These are phyloP conservation scores for Pythium aristosporum DNA, from an alignment of 352 stramenopile genomes.

Conservation along the genomic window DNA sequence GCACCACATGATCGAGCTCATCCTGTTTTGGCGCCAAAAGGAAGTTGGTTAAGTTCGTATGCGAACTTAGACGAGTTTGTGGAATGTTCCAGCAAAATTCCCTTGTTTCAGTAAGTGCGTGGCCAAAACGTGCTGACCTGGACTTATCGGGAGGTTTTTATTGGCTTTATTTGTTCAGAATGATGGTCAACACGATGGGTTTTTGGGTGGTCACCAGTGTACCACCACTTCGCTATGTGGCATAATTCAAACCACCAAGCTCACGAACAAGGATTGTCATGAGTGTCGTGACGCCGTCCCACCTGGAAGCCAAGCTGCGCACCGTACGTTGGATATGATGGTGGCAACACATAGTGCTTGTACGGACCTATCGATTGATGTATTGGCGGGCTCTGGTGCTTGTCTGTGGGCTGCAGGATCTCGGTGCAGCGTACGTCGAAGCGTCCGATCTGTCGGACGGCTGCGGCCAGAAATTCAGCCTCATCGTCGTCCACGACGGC, in stretches of 20 bases:
- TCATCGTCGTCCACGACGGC: constrained; percentile 76
- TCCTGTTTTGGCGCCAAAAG: constrained; percentile 12
- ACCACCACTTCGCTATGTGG: background rate
- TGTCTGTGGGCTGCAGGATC: constrained; percentile 31
- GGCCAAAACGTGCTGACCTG: no score
- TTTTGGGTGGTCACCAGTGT: constrained; percentile 9
- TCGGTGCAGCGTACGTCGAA: constrained; percentile 67
- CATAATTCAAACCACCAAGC: background rate
- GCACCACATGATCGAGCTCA: background rate
- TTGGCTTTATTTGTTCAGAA: background rate
- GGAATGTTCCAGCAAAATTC: background rate
- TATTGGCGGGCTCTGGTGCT: background rate
- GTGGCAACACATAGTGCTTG: background rate
- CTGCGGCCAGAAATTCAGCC: constrained; percentile 81
- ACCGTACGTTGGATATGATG: constrained; percentile 2
- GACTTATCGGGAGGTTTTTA: no score
- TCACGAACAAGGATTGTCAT: constrained; percentile 1
- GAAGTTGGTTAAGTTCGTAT: background rate
- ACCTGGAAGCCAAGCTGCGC: constrained; percentile 25
- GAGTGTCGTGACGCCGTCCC: constrained; percentile 21
- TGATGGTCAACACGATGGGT: background rate
- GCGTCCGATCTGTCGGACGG: constrained; percentile 79
- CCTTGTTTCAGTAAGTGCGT: constrained; percentile 4
- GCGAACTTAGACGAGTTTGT: background rate
- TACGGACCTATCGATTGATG: background rate